phyloP scores from a whole-genome alignment of 257 asterid genomes.

The Gentiana straminea region DNA sequence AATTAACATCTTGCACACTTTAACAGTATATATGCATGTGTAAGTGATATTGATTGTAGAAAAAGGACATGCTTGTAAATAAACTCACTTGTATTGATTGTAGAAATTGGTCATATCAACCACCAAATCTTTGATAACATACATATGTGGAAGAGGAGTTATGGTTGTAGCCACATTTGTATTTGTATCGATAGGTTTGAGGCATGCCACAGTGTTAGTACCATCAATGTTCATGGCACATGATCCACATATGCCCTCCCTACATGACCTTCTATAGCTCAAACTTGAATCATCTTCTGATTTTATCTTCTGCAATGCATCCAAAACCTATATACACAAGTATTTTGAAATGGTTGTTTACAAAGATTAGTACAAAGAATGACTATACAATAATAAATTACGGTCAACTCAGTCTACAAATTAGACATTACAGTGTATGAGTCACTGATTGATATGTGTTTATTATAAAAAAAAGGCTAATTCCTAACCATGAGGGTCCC shows the following conservation, averaged over 20 bases:
- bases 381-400: too few relatives aligned
- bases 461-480: too few relatives aligned
- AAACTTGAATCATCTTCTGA: conserved; percentile 46
- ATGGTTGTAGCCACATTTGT: conserved; percentile 33
- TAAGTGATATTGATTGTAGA: neutral
- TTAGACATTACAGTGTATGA: too few relatives aligned
- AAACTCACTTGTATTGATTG: conserved; percentile 61
- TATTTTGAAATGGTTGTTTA: neutral
- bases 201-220: conserved; percentile 66
- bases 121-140: conserved; percentile 67
- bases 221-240: conserved; percentile 80
- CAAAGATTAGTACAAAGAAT: too few relatives aligned
- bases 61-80: too few relatives aligned
- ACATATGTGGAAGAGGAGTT: conserved; percentile 81
- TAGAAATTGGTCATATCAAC: conserved; percentile 71
- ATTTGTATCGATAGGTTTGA: conserved; percentile 49
- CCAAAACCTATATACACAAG: conserved; percentile 39
- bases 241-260: conserved; percentile 80
- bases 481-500: too few relatives aligned
- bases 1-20: neutral
- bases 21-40: neutral
- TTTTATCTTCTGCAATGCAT: conserved; percentile 61
- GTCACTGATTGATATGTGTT: too few relatives aligned
- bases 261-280: conserved; percentile 59
- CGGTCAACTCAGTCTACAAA: too few relatives aligned